Conservation (phyloP, 2,329 filamentous ascomycete species). For the Penicillium olsonii region DNA sequence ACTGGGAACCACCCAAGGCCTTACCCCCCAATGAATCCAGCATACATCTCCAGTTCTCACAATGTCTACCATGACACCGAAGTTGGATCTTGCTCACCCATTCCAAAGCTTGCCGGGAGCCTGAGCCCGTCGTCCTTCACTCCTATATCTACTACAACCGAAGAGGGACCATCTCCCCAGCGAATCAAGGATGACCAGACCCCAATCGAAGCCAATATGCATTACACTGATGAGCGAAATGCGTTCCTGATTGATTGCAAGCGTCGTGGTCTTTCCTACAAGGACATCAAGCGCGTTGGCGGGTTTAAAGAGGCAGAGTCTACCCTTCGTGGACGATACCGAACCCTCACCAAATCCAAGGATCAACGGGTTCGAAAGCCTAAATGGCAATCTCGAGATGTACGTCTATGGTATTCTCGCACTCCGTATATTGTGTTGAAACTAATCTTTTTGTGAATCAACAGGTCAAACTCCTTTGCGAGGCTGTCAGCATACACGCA, state of each 20-base stretch:
- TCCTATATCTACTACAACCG: background rate
- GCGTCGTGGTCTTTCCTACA: conserved; percentile 47
- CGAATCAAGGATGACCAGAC: background rate
- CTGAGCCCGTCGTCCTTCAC: background rate
- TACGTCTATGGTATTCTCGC: conserved; percentile 29
- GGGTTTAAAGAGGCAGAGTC: conserved; percentile 50
- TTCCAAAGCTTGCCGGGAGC: background rate
- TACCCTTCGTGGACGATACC: conserved; percentile 49
- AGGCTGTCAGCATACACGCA: conserved; percentile 37
- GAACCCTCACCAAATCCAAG: conserved; percentile 49
- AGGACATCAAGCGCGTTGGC: conserved; percentile 47
- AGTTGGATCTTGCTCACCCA: background rate
- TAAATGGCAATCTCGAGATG: conserved; percentile 46
- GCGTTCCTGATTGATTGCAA: conserved; percentile 45
- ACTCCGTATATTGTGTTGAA: background rate
- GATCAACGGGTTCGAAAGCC: conserved; percentile 49
- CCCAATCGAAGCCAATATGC: conserved; percentile 9
- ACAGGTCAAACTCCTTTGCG: conserved; percentile 43
- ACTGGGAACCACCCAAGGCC: background rate
- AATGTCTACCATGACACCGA: background rate
- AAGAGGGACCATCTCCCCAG: background rate
- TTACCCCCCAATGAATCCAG: background rate
- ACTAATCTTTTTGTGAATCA: background rate
- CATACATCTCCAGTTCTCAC: background rate
- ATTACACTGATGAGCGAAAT: conserved; percentile 34